phyloP scores from a whole-genome alignment of 179 eudicot genomes.

The Spergularia azorica region DNA sequence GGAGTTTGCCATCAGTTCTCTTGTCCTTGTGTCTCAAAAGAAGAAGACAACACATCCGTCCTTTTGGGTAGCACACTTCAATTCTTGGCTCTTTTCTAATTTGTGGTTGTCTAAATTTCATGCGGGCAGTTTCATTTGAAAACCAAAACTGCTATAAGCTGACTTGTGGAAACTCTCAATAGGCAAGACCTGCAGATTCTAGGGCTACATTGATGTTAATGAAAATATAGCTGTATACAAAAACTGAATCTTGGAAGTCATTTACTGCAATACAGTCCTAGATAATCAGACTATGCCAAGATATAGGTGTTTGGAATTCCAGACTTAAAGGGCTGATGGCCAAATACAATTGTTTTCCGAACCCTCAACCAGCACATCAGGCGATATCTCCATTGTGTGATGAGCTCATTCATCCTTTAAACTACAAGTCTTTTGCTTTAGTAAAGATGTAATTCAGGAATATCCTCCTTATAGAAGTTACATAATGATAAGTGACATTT shows the following conservation, averaged over 20 bases:
- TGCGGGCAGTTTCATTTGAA: too few relatives aligned
- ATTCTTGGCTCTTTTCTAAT: too few relatives aligned
- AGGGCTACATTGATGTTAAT: not conserved
- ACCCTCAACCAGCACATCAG: not conserved
- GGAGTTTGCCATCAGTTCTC: not conserved
- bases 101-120: too few relatives aligned
- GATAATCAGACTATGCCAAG: not conserved
- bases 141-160: too few relatives aligned
- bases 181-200: not conserved
- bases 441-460: not conserved
- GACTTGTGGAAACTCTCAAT: not conserved
- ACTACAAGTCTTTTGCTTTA: not conserved
- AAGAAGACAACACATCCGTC: not conserved
- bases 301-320: not conserved
- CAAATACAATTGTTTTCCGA: not conserved
- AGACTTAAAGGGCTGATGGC: not conserved
- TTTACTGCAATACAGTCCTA: not conserved
- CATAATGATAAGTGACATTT: not conserved
- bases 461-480: not conserved
- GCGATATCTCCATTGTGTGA: not conserved
- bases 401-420: conserved; percentile 4
- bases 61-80: not conserved
- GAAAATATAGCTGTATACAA: not conserved
- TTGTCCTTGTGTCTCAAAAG: not conserved
- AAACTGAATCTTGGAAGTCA: not conserved